Evolutionary conservation across 2,329 filamentous ascomycete species (phyloP).

Genomic region (Grosmannia clavigera): DNA sequence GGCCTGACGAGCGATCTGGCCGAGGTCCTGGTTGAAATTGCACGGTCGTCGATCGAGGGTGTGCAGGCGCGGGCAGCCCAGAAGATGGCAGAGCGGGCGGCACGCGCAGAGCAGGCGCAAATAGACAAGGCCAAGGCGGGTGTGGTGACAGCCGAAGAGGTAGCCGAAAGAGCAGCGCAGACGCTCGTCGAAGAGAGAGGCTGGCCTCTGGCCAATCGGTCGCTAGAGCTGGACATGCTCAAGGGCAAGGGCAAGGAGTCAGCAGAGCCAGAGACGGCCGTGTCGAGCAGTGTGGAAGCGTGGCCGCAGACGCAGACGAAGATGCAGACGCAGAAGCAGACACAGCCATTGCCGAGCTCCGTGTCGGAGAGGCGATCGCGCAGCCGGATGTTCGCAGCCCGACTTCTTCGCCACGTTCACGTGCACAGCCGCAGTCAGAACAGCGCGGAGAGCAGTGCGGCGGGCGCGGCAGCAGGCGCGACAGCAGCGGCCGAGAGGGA

Average conservation of each 20-base stretch:
- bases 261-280: background rate
- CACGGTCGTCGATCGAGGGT: constrained; percentile 32
- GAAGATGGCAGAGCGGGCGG: constrained; percentile 18
- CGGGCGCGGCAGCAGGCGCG: constrained; percentile 14
- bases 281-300: constrained; percentile 5
- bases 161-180: background rate
- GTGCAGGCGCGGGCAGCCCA: constrained; percentile 24
- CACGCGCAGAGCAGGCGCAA: constrained; percentile 7
- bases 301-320: constrained; percentile 1
- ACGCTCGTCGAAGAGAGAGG: background rate
- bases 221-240: background rate
- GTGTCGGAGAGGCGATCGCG: background rate
- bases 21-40: constrained; percentile 27
- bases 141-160: background rate
- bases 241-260: background rate
- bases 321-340: too few relatives aligned
- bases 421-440: constrained; percentile 13
- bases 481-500: background rate
- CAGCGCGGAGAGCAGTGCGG: constrained; percentile 19
- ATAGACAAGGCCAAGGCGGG: background rate
- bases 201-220: background rate
- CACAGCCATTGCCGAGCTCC: background rate
- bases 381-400: constrained; percentile 9
- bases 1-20: constrained; percentile 23
- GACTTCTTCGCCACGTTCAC: constrained; percentile 23